phyloP scores from a whole-genome alignment of 2,329 filamentous ascomycete genomes.

The Pestalotiopsis fici region DNA sequence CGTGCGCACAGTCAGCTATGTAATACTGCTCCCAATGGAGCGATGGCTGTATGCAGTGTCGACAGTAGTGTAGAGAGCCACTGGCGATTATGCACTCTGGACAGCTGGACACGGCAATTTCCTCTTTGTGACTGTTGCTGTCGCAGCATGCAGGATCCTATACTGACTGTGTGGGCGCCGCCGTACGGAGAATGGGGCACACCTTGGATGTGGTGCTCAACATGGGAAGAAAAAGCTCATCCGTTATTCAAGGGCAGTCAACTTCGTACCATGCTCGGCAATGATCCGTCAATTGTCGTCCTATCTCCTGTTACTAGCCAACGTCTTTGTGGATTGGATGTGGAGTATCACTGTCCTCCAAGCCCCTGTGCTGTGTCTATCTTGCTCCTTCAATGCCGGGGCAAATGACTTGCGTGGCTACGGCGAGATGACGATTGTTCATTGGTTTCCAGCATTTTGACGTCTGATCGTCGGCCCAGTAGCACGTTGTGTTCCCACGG shows the following conservation, averaged over 20 bases:
- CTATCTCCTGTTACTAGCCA: background rate
- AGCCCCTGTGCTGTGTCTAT: background rate
- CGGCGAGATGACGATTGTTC: background rate
- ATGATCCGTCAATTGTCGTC: background rate
- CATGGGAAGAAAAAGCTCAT: background rate
- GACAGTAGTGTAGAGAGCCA: background rate
- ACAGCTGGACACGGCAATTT: background rate
- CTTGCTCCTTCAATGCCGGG: background rate
- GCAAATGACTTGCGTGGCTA: background rate
- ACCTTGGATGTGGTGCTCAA: background rate
- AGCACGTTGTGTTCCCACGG: background rate
- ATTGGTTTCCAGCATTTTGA: background rate
- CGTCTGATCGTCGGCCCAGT: background rate
- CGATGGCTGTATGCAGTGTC: background rate
- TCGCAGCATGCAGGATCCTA: constrained; percentile 1
- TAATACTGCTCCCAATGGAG: too few species aligned
- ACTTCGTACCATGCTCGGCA: background rate
- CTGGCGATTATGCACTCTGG: background rate
- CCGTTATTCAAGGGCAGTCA: background rate
- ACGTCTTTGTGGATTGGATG: background rate
- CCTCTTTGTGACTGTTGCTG: background rate
- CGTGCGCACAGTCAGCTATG: background rate
- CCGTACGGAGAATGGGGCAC: background rate
- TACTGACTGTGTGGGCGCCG: background rate
- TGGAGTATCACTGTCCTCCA: background rate